Evolutionary conservation across 305 asterid species (phyloP).

Genomic region (Coffea humblotiana): DNA sequence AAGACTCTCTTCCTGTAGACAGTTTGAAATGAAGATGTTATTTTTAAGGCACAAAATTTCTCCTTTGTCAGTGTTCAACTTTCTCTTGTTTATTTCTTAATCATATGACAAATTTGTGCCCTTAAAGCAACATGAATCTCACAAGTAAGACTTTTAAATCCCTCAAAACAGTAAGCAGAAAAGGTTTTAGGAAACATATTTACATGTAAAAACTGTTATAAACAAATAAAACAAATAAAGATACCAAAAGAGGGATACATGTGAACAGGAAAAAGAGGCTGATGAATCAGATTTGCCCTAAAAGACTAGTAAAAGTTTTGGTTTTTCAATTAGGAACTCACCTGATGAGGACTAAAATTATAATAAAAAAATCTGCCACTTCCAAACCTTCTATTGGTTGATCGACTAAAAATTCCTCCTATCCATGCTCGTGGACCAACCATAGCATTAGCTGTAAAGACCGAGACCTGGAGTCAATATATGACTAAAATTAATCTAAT

Average conservation of each 20-base stretch:
- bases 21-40: conserved; percentile 17
- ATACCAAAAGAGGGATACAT: background rate
- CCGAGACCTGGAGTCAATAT: conserved; percentile 19
- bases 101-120: background rate
- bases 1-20: conserved; percentile 74
- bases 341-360: conserved; percentile 67
- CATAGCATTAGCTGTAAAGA: conserved; percentile 91
- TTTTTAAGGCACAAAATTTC: background rate
- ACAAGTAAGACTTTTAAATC: background rate
- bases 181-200: background rate
- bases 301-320: background rate
- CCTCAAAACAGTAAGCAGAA: background rate
- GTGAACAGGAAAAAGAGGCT: background rate
- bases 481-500: background rate
- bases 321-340: conserved; percentile 22
- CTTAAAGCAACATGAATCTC: background rate
- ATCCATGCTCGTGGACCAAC: conserved; percentile 96
- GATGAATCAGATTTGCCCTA: conserved; percentile 3
- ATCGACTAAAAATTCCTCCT: conserved; percentile 81
- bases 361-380: conserved; percentile 54
- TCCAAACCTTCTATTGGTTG: conserved; percentile 58
- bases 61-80: background rate
- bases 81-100: background rate
- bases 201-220: background rate
- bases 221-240: background rate